Conservation (phyloP, 768 basidiomycete species). For the Leccinum arenicola region DNA sequence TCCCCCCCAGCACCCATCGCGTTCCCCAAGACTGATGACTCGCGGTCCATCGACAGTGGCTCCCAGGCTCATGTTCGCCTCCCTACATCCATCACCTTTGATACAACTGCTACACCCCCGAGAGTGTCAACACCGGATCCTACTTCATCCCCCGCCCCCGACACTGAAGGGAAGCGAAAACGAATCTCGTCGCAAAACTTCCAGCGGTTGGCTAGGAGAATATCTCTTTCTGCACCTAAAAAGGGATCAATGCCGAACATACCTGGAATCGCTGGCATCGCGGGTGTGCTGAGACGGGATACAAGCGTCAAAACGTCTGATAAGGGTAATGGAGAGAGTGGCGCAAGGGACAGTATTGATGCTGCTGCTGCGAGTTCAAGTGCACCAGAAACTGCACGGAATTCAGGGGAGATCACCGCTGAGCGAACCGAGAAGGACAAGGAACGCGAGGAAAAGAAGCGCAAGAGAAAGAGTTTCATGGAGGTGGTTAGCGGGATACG, state of each 20-base stretch:
- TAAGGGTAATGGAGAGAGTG: slow-evolving; percentile 32
- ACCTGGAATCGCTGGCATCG: slow-evolving; percentile 27
- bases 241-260: slow-evolving; percentile 50
- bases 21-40: slow-evolving; percentile 42
- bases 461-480: slow-evolving; percentile 55
- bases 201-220: slow-evolving; percentile 72
- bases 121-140: slow-evolving; percentile 74
- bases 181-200: slow-evolving; percentile 85
- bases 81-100: slow-evolving; percentile 58
- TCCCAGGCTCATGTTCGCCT: slow-evolving; percentile 26
- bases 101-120: slow-evolving; percentile 51
- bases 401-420: slow-evolving; percentile 46
- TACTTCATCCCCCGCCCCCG: slow-evolving; percentile 54
- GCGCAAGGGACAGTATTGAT: slow-evolving; percentile 18
- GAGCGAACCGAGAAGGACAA: slow-evolving; percentile 52
- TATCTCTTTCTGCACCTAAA: slow-evolving; percentile 61
- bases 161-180: slow-evolving; percentile 74
- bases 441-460: slow-evolving; percentile 58
- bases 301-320: slow-evolving; percentile 38
- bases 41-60: slow-evolving; percentile 28
- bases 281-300: slow-evolving; percentile 30
- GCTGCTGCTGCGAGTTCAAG: slow-evolving; percentile 25
- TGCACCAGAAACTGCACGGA: slow-evolving; percentile 40
- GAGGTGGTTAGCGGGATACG: slow-evolving; percentile 38
- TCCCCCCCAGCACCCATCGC: slow-evolving; percentile 33